Base-by-base conservation (phyloP, 164 flowering plant species). In the Vitis vinifera region DNA sequence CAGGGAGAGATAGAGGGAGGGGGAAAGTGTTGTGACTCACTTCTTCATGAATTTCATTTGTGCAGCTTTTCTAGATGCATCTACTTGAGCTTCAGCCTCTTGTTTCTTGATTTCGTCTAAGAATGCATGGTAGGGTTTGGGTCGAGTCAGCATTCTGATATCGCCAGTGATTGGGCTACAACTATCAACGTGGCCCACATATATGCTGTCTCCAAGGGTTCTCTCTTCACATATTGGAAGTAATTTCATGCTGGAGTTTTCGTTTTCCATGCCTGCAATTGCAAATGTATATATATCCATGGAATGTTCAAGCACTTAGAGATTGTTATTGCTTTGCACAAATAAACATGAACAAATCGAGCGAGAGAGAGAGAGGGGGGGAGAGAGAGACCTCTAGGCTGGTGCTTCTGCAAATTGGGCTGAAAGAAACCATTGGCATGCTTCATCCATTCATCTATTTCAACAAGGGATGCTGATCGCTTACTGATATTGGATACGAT, bases 31-130 rank as follows among this genome's bases (percentile, higher is more conserved):
- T 27, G 14, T 15, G 14, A 12, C 59, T 29, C 31, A 79, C 79
- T 23, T 76, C 51, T 73, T 37, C 66, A 79, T 55, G 65, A 72
- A 63, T 30, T 66, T 68, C 30, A 31, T 52, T 9, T 70, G 44
- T 51, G 51, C 16, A 11, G 79, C 74, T 67, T 72, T 68, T 67
- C 53, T 75, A 71, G 77, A 63, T 16, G 71, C 70, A 52, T 73
- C 59, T 15, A 63, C 50, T 68, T 67, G 47, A 16, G 64, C 62
- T 16, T 63, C 70, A 52, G 19, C 7, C 15, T 76, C 74, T 63
- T 63, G 70, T 67, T 50, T 73, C 72, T 64, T 73, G 61, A 75
- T 68, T 59, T 75, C 79, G 59, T 67, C 69, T 8, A 79, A 64
- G 68, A 75, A 73, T 2, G 59, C 69, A 48, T 66, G 68, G 52